Evolutionary conservation across 805 yeast species (phyloP).

Genomic region (Kazachstania taianensis): DNA sequence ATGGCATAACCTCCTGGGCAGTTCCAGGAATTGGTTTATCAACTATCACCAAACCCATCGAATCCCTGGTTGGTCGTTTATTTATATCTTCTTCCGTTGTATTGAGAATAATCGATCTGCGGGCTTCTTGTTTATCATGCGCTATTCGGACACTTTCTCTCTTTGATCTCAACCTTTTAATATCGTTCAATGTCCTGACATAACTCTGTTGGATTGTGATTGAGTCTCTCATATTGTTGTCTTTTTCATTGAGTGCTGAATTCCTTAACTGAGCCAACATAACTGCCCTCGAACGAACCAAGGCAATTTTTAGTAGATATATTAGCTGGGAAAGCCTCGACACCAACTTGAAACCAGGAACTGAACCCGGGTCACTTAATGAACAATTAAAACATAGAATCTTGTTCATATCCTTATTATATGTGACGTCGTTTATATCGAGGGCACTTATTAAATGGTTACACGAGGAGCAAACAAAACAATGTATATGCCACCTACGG

Average conservation of each 20-base stretch:
- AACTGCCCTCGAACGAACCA: slow-evolving; percentile 59
- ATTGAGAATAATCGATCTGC: slow-evolving; percentile 57
- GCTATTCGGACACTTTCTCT: slow-evolving; percentile 46
- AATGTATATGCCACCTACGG: slow-evolving; percentile 71
- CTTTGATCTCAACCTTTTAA: slow-evolving; percentile 62
- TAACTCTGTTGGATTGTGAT: slow-evolving; percentile 40
- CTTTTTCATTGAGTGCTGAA: slow-evolving; percentile 1
- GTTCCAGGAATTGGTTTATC: slow-evolving; percentile 16
- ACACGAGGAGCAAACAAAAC: slow-evolving; percentile 63
- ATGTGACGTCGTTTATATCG: slow-evolving; percentile 40
- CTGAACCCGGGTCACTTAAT: slow-evolving; percentile 37
- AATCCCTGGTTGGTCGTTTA: slow-evolving; percentile 3
- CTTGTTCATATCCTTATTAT: slow-evolving; percentile 28
- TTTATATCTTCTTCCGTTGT: slow-evolving; percentile 31
- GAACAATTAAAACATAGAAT: slow-evolving; percentile 60
- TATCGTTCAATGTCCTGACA: slow-evolving; percentile 61
- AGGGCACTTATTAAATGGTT: slow-evolving; percentile 30
- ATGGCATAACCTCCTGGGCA: slow-evolving; percentile 40
- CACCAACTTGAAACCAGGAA: slow-evolving; percentile 49
- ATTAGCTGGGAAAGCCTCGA: slow-evolving; percentile 65
- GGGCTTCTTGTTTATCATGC: slow-evolving; percentile 48
- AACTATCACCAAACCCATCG: slow-evolving; percentile 26
- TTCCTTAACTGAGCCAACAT: slow-evolving; percentile 34
- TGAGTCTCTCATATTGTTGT: slow-evolving; percentile 11
- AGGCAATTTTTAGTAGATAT: slow-evolving; percentile 72